These are phyloP conservation scores for Ceratocystis huliohia DNA, from an alignment of 2,329 filamentous ascomycete genomes.

Conservation along the genomic window DNA sequence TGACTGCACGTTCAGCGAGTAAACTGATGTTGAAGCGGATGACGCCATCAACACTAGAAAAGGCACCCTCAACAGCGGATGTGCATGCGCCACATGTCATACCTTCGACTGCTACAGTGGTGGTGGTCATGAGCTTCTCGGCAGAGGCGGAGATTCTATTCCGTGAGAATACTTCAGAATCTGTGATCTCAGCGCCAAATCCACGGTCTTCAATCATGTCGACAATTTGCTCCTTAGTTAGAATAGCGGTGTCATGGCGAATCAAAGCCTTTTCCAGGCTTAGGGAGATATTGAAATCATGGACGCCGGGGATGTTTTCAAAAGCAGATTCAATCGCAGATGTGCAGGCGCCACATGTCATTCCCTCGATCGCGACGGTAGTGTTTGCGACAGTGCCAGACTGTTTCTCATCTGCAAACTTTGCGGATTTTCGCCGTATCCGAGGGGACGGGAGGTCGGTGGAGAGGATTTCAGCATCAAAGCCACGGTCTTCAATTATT, in stretches of 20 bases:
- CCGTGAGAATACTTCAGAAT: slow-evolving; percentile 43
- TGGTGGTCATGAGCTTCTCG: slow-evolving; percentile 43
- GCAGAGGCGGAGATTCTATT: slow-evolving; percentile 21
- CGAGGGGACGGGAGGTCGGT: slow-evolving; percentile 56
- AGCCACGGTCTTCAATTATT: slow-evolving; percentile 82
- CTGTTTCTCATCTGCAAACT: slow-evolving; percentile 17
- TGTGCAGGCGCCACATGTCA: slow-evolving; percentile 86
- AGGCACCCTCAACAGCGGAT: slow-evolving; percentile 74
- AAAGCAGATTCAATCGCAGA: slow-evolving; percentile 74
- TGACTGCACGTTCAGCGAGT: slow-evolving; percentile 78
- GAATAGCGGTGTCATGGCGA: slow-evolving; percentile 54
- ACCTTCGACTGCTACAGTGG: slow-evolving; percentile 79
- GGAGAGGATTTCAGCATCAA: slow-evolving; percentile 79
- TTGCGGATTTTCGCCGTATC: slow-evolving; percentile 27
- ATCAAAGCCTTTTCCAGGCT: slow-evolving; percentile 77
- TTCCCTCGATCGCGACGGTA: slow-evolving; percentile 67
- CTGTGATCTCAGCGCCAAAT: slow-evolving; percentile 67
- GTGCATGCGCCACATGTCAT: slow-evolving; percentile 99
- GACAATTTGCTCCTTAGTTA: slow-evolving; percentile 41
- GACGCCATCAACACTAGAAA: slow-evolving; percentile 63
- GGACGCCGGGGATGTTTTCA: slow-evolving; percentile 59
- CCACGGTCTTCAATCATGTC: slow-evolving; percentile 58
- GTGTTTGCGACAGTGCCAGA: slow-evolving; percentile 43
- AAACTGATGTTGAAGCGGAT: slow-evolving; percentile 89
- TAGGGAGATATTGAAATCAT: slow-evolving; percentile 67